phyloP scores from a whole-genome alignment of 208 protist species.

The Leishmania aethiopica region DNA sequence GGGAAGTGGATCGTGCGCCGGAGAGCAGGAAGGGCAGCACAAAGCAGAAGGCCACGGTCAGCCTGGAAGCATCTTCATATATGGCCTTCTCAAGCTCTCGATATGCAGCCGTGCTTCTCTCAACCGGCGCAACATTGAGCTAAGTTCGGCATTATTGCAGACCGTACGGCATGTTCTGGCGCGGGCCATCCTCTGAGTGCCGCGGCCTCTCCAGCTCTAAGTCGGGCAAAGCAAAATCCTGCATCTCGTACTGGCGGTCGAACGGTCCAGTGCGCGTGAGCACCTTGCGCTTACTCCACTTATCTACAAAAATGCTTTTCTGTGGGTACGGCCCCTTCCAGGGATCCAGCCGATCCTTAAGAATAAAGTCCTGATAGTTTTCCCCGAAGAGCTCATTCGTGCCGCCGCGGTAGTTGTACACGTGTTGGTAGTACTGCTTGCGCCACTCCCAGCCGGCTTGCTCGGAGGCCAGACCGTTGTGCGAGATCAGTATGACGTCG shows the following conservation, averaged over 20 bases:
- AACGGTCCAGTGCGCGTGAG: slow-evolving; percentile 85
- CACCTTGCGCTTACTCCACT: slow-evolving; percentile 93
- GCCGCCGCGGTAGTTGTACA: slow-evolving; percentile 92
- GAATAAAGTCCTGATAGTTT: slow-evolving; percentile 71
- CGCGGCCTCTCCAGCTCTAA: slow-evolving; percentile 82
- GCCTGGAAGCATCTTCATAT: neutral
- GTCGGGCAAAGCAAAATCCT: slow-evolving; percentile 90
- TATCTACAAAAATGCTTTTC: slow-evolving; percentile 90
- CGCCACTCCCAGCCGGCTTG: slow-evolving; percentile 90
- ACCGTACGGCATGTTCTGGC: slow-evolving; percentile 89
- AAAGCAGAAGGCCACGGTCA: neutral
- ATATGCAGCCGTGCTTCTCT: neutral
- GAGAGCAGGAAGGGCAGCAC: neutral
- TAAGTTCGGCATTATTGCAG: slow-evolving; percentile 48
- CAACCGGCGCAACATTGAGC: neutral
- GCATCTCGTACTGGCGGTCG: slow-evolving; percentile 93
- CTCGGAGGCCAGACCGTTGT: slow-evolving; percentile 87
- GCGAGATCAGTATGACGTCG: slow-evolving; percentile 90
- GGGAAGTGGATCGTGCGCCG: neutral
- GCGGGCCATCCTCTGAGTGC: slow-evolving; percentile 82
- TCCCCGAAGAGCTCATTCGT: slow-evolving; percentile 91
- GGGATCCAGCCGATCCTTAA: slow-evolving; percentile 75
- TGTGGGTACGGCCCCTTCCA: slow-evolving; percentile 93
- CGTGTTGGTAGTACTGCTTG: slow-evolving; percentile 89
- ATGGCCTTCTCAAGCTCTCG: neutral